Evolutionary conservation across 148 eudicot species (phyloP).

Genomic region (Rhododendron ovatum): DNA sequence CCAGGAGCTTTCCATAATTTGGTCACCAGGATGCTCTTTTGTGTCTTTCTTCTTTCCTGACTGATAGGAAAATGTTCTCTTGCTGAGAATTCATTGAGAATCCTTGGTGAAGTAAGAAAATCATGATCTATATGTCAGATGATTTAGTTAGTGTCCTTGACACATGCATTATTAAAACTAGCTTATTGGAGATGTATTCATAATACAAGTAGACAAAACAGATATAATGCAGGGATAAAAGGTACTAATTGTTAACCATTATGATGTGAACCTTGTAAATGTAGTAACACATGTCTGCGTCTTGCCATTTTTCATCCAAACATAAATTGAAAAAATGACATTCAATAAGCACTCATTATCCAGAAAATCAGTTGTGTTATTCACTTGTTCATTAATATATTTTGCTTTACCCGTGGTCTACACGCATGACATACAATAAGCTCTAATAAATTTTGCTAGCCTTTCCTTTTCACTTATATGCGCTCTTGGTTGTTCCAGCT

Average conservation of each 20-base stretch:
- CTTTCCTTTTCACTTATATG: background rate
- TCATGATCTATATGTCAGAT: background rate
- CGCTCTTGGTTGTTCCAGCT: conserved; percentile 43
- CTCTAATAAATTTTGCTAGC: background rate
- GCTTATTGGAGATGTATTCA: background rate
- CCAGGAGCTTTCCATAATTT: background rate
- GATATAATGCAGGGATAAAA: background rate
- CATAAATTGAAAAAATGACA: background rate
- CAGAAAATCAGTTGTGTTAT: background rate
- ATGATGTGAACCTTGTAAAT: background rate
- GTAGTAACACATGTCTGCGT: background rate
- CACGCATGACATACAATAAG: background rate
- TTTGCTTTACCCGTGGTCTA: background rate
- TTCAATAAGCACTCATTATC: background rate
- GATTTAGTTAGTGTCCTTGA: background rate
- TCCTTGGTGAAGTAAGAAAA: background rate
- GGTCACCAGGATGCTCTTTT: background rate
- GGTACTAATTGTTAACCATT: background rate
- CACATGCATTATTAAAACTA: background rate
- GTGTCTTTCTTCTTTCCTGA: background rate
- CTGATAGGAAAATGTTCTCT: background rate
- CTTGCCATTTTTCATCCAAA: background rate
- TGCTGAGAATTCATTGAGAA: background rate
- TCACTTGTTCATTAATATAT: background rate
- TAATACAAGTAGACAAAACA: background rate